These are phyloP conservation scores for Cymbidium sinense DNA, from an alignment of 106 monocot species.

Conservation along the genomic window DNA sequence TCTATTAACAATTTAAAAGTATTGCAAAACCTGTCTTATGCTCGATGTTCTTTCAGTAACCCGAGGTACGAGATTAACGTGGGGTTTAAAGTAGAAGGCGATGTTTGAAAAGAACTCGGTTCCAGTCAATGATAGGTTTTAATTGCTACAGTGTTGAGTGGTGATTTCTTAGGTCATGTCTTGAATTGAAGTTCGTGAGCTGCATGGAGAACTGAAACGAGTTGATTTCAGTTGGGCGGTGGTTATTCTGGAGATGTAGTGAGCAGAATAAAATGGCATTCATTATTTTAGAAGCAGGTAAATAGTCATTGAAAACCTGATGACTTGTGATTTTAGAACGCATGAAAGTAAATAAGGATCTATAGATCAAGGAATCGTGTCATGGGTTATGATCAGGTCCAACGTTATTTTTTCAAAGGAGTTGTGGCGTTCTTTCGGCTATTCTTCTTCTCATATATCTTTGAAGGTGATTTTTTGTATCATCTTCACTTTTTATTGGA, in stretches of 20 bases:
- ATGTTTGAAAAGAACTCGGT: neutral
- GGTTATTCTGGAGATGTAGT: neutral
- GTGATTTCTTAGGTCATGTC: too few relatives aligned
- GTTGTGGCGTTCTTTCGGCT: too few relatives aligned
- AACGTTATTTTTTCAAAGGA: too few relatives aligned
- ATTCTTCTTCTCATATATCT: too few relatives aligned
- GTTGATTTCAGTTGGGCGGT: neutral
- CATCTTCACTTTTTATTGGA: too few relatives aligned
- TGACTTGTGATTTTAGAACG: neutral
- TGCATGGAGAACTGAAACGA: neutral
- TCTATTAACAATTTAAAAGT: neutral
- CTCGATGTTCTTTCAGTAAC: neutral
- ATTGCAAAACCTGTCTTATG: neutral
- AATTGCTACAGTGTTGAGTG: neutral
- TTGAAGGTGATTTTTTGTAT: too few relatives aligned
- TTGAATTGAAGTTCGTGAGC: neutral
- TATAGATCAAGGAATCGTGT: too few relatives aligned
- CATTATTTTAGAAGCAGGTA: neutral
- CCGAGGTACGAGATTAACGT: neutral
- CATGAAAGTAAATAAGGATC: too few relatives aligned
- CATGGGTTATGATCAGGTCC: too few relatives aligned
- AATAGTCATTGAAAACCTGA: neutral
- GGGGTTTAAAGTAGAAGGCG: too few relatives aligned
- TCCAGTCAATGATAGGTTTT: neutral
- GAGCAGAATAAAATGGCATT: neutral